Evolutionary conservation across 495 filamentous ascomycete species (phyloP).

Genomic region (Daldinia decipiens): DNA sequence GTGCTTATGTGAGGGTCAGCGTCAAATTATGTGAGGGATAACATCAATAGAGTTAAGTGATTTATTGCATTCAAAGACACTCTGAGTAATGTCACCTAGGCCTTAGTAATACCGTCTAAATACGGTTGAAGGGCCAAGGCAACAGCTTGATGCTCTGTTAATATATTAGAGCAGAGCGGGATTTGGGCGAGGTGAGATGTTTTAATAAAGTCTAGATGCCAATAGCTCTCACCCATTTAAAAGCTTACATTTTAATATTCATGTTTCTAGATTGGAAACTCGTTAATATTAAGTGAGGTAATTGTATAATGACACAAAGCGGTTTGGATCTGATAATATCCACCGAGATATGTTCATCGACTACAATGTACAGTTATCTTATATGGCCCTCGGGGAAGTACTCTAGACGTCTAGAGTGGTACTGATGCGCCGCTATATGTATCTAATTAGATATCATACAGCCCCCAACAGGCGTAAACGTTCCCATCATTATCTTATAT

Average conservation of each 20-base stretch:
- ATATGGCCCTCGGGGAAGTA: too few relatives aligned
- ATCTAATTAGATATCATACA: too few relatives aligned
- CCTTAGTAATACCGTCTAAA: constrained; percentile 3
- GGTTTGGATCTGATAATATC: too few relatives aligned
- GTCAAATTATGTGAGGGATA: not conserved
- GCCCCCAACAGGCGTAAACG: too few relatives aligned
- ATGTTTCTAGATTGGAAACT: not conserved
- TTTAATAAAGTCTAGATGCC: not conserved
- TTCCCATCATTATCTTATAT: too few relatives aligned
- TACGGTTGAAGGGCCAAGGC: not conserved
- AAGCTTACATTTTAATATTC: not conserved
- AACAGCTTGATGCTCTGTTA: not conserved
- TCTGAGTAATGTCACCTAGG: not conserved
- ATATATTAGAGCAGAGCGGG: not conserved
- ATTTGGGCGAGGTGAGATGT: not conserved
- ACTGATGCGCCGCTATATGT: too few relatives aligned
- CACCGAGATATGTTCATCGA: too few relatives aligned
- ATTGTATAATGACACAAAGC: not conserved
- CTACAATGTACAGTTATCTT: too few relatives aligned
- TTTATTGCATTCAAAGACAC: not conserved
- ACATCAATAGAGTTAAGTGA: not conserved
- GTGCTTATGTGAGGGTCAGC: not conserved
- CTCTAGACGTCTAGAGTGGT: too few relatives aligned
- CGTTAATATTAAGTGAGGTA: not conserved
- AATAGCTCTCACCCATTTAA: not conserved